Base-by-base conservation (phyloP, 768 basidiomycete species). In the Phanerodontia chrysosporium region DNA sequence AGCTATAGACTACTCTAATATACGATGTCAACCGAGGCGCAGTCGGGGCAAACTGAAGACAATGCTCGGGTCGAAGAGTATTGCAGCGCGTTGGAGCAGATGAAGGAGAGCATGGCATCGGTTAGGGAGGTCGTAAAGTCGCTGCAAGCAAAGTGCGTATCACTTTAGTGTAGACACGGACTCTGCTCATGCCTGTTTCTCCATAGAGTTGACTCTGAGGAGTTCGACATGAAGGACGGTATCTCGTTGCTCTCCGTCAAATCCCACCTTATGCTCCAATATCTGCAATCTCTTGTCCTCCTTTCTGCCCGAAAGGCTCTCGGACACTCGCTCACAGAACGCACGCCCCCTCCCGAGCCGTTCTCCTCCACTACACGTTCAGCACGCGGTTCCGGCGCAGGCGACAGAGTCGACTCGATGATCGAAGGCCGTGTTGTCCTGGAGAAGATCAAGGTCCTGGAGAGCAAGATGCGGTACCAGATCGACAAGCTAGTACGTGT, bases 181-280 rank as follows among this genome's bases (percentile, higher is more conserved):
- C 14, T 29, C 12, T 36, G 13, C 24, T 7, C 4, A 49, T 2
- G 45, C 51, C 30, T 36, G 45, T 54, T 48, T 48, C 24, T n/a
- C n/a, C 44, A 5, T 49, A 80, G 74, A 59, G 63, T 69, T 29
- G 58, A 58, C 24, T 62, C 73, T 2, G 63, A 73, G 27, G 74
- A 77, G 29, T 56, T 83, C 30, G 79, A 89, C 61, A 82, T 79
- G 12, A 80, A 78, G 65, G 81, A 91, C 29, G 97, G 97, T 39
- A 92, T 99, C 61, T 98, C 97, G 0, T 79, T 99, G 4, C 78
- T 99, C 24, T 90, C 92, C 12, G 74, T 95, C 51, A 95, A 97
- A 74, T 89, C 95, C 64, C 84, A 94, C 55, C 71, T 90, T 22
- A 79, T 97, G 60, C 73, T 98, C 2, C 87, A 87, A 1, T 96